Conservation (phyloP, 2,329 filamentous ascomycete genomes). For the Claviceps digitariae region DNA sequence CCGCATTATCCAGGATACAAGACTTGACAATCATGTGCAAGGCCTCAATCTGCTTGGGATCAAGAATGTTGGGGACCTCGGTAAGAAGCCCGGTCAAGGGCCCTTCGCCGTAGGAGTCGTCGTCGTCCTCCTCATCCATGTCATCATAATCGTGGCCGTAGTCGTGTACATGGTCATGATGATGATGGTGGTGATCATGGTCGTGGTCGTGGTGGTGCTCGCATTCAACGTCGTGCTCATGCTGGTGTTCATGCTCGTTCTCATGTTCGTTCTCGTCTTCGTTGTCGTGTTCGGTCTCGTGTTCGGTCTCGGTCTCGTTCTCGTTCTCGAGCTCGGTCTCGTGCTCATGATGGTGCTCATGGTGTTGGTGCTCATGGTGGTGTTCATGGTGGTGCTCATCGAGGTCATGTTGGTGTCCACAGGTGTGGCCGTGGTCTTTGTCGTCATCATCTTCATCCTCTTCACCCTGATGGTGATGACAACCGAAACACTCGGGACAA, state of each 20-base stretch:
- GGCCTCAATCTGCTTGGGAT: constrained; percentile 90
- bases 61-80: constrained; percentile 86
- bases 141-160: constrained; percentile 35
- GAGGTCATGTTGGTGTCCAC: constrained; percentile 9
- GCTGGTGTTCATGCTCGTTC: constrained; percentile 20
- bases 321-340: constrained; percentile 19
- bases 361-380: constrained; percentile 20
- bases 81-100: constrained; percentile 75
- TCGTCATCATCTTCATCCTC: constrained; percentile 8
- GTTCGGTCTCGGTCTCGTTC: constrained; percentile 20
- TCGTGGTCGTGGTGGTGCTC: constrained; percentile 19
- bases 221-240: constrained; percentile 17
- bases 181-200: constrained; percentile 18
- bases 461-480: constrained; percentile 19
- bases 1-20: constrained; percentile 74
- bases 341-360: constrained; percentile 13
- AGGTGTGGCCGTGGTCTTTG: constrained; percentile 8
- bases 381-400: constrained; percentile 10
- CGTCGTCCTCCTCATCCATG: constrained; percentile 55
- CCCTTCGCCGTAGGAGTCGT: constrained; percentile 67
- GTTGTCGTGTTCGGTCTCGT: constrained; percentile 20
- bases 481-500: constrained; percentile 16
- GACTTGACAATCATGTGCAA: constrained; percentile 96
- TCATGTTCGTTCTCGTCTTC: constrained; percentile 18
- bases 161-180: constrained; percentile 23